phyloP scores from a whole-genome alignment of 2,329 filamentous ascomycete genomes.

The Ceratocystis harringtonii region DNA sequence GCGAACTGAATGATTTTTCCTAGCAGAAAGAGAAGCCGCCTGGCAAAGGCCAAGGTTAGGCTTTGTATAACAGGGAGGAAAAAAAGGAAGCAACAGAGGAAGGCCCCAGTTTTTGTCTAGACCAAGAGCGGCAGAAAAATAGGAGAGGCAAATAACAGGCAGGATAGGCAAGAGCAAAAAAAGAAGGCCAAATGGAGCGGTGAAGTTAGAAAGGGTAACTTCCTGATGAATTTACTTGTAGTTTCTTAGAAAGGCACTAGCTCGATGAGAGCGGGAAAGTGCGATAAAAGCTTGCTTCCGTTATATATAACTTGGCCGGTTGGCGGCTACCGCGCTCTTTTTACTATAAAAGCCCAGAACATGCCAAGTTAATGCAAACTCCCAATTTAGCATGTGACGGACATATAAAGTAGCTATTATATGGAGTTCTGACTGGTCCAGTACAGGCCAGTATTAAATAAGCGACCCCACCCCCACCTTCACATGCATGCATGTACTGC shows the following conservation, averaged over 20 bases:
- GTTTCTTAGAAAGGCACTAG: too few relatives aligned
- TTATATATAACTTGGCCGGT: too few relatives aligned
- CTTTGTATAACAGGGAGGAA: not conserved
- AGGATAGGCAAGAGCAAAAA: not conserved
- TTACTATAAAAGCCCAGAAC: too few relatives aligned
- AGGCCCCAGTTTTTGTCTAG: not conserved
- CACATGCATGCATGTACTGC: not conserved
- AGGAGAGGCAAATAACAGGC: not conserved
- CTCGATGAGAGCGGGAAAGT: too few relatives aligned
- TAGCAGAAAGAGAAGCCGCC: too few relatives aligned
- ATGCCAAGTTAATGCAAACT: not conserved
- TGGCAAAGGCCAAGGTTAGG: too few relatives aligned
- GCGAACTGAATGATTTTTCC: too few relatives aligned
- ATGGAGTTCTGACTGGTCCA: not conserved
- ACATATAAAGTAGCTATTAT: not conserved
- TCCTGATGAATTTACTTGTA: too few relatives aligned
- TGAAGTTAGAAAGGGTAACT: not conserved
- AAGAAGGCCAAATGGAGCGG: not conserved
- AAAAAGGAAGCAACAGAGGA: not conserved
- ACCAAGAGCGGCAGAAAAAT: constrained; percentile 3
- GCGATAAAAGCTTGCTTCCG: too few relatives aligned
- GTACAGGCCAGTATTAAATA: not conserved
- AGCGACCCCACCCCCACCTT: not conserved
- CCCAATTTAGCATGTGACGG: not conserved
- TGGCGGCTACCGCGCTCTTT: too few relatives aligned